phyloP scores from a whole-genome alignment of 2,329 filamentous ascomycete species.

The Xylariomycetidae sp. region DNA sequence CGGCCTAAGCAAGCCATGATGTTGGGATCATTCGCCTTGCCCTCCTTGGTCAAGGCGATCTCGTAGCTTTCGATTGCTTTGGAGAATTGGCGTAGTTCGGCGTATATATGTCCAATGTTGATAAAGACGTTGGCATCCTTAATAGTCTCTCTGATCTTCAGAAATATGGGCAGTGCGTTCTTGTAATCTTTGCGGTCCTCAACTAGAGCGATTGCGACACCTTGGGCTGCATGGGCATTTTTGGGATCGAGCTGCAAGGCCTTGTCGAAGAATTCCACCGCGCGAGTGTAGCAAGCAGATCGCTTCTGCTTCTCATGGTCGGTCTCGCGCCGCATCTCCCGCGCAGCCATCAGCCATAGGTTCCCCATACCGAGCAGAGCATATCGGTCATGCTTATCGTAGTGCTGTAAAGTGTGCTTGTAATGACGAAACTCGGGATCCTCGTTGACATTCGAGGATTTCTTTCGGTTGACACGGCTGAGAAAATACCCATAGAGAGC shows the following conservation, averaged over 20 bases:
- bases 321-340: slow-evolving; percentile 89
- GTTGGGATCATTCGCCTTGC: slow-evolving; percentile 66
- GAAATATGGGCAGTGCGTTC: slow-evolving; percentile 78
- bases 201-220: slow-evolving; percentile 86
- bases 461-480: slow-evolving; percentile 75
- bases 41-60: slow-evolving; percentile 72
- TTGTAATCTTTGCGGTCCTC: slow-evolving; percentile 91
- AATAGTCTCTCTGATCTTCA: slow-evolving; percentile 84
- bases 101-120: slow-evolving; percentile 90
- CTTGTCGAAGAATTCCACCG: slow-evolving; percentile 98
- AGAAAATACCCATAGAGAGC: slow-evolving; percentile 95
- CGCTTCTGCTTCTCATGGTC: slow-evolving; percentile 90
- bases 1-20: slow-evolving; percentile 84
- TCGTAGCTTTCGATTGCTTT: slow-evolving; percentile 97
- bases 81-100: slow-evolving; percentile 82
- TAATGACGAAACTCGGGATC: slow-evolving; percentile 91
- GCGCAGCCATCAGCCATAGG: slow-evolving; percentile 76
- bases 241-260: slow-evolving; percentile 89
- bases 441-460: slow-evolving; percentile 73
- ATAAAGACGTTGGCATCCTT: slow-evolving; percentile 85
- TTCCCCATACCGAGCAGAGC: slow-evolving; percentile 97
- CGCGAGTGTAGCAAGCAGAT: slow-evolving; percentile 79
- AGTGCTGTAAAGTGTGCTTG: slow-evolving; percentile 90
- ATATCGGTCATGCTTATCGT: slow-evolving; percentile 98
- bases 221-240: slow-evolving; percentile 95